Conservation (phyloP, 768 basidiomycete species). For the Boletus rubescentipes region DNA sequence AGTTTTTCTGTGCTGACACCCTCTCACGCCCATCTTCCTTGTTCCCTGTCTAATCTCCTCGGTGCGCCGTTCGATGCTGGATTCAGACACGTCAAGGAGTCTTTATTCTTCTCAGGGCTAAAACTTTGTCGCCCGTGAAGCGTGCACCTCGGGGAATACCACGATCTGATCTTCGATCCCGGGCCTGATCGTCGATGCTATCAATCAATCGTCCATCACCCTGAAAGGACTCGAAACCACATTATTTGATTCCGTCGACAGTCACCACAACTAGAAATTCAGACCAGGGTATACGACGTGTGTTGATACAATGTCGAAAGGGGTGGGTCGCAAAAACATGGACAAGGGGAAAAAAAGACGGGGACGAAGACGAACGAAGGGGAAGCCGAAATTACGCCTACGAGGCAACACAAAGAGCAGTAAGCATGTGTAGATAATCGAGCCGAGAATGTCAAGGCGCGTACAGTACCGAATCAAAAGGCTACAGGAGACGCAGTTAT, state of each 20-base stretch:
- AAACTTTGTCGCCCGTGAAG: conserved; percentile 20
- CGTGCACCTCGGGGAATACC: conserved; percentile 17
- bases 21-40: too few species aligned
- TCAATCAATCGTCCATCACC: conserved; percentile 15
- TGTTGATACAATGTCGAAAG: conserved; percentile 15
- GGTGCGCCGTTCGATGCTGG: background rate
- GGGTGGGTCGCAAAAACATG: background rate
- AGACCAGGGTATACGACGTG: conserved; percentile 16
- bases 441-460: conserved; percentile 4
- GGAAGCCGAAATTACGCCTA: conserved; percentile 13
- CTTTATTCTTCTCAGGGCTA: conserved; percentile 10
- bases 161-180: conserved; percentile 33
- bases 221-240: background rate
- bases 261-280: conserved; percentile 3
- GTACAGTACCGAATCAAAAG: conserved; percentile 29
- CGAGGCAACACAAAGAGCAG: conserved; percentile 4
- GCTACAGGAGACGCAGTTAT: conserved; percentile 29
- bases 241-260: background rate
- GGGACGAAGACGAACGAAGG: conserved; percentile 6
- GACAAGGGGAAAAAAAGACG: background rate
- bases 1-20: too few species aligned
- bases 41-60: conserved; percentile 7
- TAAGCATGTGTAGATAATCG: conserved; percentile 8
- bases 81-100: conserved; percentile 14
- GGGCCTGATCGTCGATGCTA: conserved; percentile 30